phyloP scores from a whole-genome alignment of 352 stramenopile genomes.

The Globisporangium okanoganense region DNA sequence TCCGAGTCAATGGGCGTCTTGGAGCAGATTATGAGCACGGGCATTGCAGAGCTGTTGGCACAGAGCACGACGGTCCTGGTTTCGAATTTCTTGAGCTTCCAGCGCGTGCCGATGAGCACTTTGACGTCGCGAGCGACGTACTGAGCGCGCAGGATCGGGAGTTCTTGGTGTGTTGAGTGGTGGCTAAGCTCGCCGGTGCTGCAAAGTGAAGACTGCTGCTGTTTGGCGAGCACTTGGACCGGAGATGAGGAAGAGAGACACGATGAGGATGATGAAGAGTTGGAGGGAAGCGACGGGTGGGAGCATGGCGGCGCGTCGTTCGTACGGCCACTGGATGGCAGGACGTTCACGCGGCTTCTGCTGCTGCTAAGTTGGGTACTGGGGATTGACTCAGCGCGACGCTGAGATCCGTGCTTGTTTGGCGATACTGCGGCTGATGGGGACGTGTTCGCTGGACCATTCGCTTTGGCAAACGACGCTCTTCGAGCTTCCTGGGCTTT shows the following conservation, averaged over 20 bases:
- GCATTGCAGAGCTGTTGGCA: constrained; percentile 8
- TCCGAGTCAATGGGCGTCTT: constrained; percentile 3
- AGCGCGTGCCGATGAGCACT: constrained; percentile 44
- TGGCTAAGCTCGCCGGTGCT: not conserved
- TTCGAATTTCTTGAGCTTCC: constrained; percentile 45
- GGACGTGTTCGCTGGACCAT: not conserved
- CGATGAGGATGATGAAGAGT: not conserved
- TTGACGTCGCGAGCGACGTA: constrained; percentile 45
- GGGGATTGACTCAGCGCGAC: not conserved
- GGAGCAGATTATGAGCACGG: constrained; percentile 18
- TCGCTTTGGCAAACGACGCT: not conserved
- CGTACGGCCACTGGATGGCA: not conserved
- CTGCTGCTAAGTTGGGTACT: not conserved
- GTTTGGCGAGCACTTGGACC: constrained; percentile 1
- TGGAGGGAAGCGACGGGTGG: not conserved
- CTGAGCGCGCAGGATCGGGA: constrained; percentile 45
- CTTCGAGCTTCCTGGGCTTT: not conserved
- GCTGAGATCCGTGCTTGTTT: not conserved
- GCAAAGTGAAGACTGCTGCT: not conserved
- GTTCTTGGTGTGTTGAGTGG: constrained; percentile 9
- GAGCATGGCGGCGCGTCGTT: not conserved
- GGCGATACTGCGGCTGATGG: not conserved
- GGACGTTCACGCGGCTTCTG: not conserved
- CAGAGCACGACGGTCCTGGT: constrained; percentile 24
- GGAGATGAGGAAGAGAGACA: not conserved